Evolutionary conservation across 345 rosid species (phyloP), one percentile per base, ranked within the genome.

Genomic region (Turnera subulata): DNA sequence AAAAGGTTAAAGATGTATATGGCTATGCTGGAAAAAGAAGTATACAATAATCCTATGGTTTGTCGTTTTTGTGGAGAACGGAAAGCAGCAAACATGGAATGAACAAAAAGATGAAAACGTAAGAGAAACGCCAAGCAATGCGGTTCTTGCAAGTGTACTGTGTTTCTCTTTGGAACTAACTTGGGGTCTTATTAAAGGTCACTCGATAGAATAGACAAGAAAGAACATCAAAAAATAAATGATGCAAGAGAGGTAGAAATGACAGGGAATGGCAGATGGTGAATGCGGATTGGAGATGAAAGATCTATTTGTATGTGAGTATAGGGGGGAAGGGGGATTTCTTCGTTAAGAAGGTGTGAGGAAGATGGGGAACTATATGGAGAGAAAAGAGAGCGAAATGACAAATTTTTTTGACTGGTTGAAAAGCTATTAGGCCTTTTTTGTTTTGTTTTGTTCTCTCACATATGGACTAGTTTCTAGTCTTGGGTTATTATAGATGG

Each of bases 341-440:
- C 23, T 47, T 23, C 21, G 24, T 18, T 24, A 48, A 17, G 72
- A 68, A 62, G 63, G 4, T 24, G 61, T 38, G 57, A 42, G 59
- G 71, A 59, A 58, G 62, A 33, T 63, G 52, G 62, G 59, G 47
- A 57, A 48, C 60, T 46, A 47, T 52, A 58, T 12, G 60, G 16
- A 0, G 46, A 17, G 73, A 73, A 56, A 65, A 58, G 25, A 10
- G 29, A 7, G n/a, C 22, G 15, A 35, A 43, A 16, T 51, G 51
- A 61, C 40, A 37, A n/a, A 21, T 23, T 22, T 55, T 29, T 29
- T 51, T 71, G 63, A 50, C 70, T 51, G 11, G 50, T 15, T 39
- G 40, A 61, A 56, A 24, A 38, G 23, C 4, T 42, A 0, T 18
- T 14, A 13, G 18, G 13, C 32, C n/a, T n/a, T 19, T 44, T 7